Percentiles rank a stretch among this genome's conserved stretches.
Conservation (phyloP, 345 rosid species). For the Melastoma malabathricum region DNA sequence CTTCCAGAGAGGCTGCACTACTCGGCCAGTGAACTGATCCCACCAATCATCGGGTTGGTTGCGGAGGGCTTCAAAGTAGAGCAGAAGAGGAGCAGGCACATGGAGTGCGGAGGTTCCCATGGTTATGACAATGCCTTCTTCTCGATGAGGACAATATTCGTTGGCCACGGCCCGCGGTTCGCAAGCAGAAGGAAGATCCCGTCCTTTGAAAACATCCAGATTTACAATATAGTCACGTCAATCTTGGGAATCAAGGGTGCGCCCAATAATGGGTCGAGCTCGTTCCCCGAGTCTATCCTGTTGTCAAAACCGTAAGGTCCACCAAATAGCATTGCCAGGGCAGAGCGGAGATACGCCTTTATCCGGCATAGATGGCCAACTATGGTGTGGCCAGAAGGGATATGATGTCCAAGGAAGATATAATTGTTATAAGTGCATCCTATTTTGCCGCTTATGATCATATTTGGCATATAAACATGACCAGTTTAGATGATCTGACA, state of each 20-base stretch:
- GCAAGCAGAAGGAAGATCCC: slow-evolving; percentile 64
- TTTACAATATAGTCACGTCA: slow-evolving; percentile 65
- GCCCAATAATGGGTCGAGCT: slow-evolving; percentile 60
- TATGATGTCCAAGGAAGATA: too few species aligned
- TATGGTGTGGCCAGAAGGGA: too few species aligned
- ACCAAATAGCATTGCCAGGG: too few species aligned
- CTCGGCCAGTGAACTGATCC: slow-evolving; percentile 45
- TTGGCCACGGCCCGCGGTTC: slow-evolving; percentile 86
- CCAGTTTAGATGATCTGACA: too few species aligned
- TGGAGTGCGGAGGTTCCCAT: slow-evolving; percentile 87
- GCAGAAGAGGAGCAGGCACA: slow-evolving; percentile 31
- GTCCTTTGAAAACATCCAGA: slow-evolving; percentile 86
- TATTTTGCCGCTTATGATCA: too few species aligned
- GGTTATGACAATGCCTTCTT: slow-evolving; percentile 84
- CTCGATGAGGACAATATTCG: slow-evolving; percentile 88
- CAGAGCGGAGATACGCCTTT: too few species aligned
- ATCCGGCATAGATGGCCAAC: too few species aligned
- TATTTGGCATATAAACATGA: too few species aligned
- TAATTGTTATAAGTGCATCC: too few species aligned
- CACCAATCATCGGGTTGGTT: slow-evolving; percentile 62
- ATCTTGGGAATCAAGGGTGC: slow-evolving; percentile 67
- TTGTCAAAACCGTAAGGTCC: too few species aligned
- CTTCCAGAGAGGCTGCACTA: slow-evolving; percentile 83
- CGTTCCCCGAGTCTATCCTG: slow-evolving; percentile 13
- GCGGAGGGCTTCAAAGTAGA: slow-evolving; percentile 79